Percentiles rank a stretch among this genome's conserved stretches.
phyloP scores from a whole-genome alignment of 345 rosid species.

The Pistacia vera region DNA sequence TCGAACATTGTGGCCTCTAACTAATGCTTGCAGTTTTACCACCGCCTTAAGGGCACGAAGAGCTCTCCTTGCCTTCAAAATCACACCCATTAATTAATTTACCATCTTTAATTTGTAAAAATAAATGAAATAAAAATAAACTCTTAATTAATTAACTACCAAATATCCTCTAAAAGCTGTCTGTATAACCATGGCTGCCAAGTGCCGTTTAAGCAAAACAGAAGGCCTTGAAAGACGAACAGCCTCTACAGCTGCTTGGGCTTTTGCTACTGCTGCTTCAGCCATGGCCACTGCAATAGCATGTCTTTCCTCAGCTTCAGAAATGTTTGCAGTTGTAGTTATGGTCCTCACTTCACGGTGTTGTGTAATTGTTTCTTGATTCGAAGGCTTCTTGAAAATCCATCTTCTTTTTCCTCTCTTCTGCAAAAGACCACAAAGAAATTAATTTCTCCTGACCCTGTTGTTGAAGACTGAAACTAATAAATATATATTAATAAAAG shows the following conservation, averaged over 20 bases:
- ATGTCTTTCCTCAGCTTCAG: slow-evolving; percentile 35
- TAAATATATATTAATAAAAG: not conserved
- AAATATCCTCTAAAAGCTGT: slow-evolving; percentile 80
- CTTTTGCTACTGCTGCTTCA: slow-evolving; percentile 61
- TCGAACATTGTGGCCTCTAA: slow-evolving; percentile 83
- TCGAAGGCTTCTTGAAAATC: slow-evolving; percentile 57
- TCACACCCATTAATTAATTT: not conserved
- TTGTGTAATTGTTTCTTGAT: slow-evolving; percentile 39
- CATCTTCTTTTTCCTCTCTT: slow-evolving; percentile 71
- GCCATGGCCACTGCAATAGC: slow-evolving; percentile 61
- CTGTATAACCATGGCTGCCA: slow-evolving; percentile 75
- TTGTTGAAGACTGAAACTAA: not conserved
- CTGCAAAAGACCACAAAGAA: slow-evolving; percentile 35
- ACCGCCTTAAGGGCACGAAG: slow-evolving; percentile 71
- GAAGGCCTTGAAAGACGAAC: slow-evolving; percentile 49
- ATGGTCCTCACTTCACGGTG: slow-evolving; percentile 33
- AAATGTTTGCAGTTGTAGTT: slow-evolving; percentile 17
- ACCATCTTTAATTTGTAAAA: too few species aligned
- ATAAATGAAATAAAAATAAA: not conserved
- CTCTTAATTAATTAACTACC: slow-evolving; percentile 35
- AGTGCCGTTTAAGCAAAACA: slow-evolving; percentile 48
- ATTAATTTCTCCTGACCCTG: not conserved
- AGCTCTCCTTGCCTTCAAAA: slow-evolving; percentile 78
- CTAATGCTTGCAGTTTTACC: slow-evolving; percentile 90
- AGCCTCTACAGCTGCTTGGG: slow-evolving; percentile 58